A percentile compares a stretch with the other conserved stretches of the same genome.
phyloP scores from a whole-genome alignment of 306 rosid genomes.

The Lupinus albus region DNA sequence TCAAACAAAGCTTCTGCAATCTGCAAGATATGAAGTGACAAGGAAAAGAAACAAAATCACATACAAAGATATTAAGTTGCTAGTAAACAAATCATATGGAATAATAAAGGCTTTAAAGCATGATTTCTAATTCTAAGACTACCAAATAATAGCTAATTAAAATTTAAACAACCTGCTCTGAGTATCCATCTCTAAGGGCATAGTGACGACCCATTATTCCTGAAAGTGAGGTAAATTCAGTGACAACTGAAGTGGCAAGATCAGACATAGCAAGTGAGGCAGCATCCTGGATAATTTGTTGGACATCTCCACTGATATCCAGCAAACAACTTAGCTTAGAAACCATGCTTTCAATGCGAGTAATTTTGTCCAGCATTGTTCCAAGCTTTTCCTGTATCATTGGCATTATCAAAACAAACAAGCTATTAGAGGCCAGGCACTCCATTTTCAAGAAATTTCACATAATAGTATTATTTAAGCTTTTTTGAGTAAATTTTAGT shows the following conservation, averaged over 20 bases:
- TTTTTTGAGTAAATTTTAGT: no score
- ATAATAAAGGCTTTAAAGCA: no score
- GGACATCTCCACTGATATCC: slow-evolving; percentile 53
- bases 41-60: slow-evolving; percentile 30
- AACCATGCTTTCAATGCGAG: slow-evolving; percentile 64
- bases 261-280: slow-evolving; percentile 98
- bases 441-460: slow-evolving; percentile 24
- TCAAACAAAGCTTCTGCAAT: slow-evolving; percentile 83
- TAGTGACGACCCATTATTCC: slow-evolving; percentile 96
- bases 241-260: slow-evolving; percentile 92
- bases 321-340: slow-evolving; percentile 57
- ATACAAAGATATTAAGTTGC: slow-evolving; percentile 29
- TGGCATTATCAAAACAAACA: slow-evolving; percentile 39
- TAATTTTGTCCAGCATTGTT: slow-evolving; percentile 92
- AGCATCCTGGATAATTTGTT: slow-evolving; percentile 62
- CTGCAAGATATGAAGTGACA: slow-evolving; percentile 48
- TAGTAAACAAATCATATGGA: slow-evolving; percentile 13
- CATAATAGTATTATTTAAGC: slow-evolving; percentile 11
- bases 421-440: slow-evolving; percentile 34
- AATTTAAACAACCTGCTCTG: slow-evolving; percentile 71
- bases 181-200: slow-evolving; percentile 90
- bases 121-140: not conserved
- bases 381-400: slow-evolving; percentile 84
- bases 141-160: slow-evolving; percentile 24
- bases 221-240: slow-evolving; percentile 90